A percentile compares a stretch with the other conserved stretches of the same genome.
Conservation (phyloP, 75 land plant species). For the Picea sitchensis region DNA sequence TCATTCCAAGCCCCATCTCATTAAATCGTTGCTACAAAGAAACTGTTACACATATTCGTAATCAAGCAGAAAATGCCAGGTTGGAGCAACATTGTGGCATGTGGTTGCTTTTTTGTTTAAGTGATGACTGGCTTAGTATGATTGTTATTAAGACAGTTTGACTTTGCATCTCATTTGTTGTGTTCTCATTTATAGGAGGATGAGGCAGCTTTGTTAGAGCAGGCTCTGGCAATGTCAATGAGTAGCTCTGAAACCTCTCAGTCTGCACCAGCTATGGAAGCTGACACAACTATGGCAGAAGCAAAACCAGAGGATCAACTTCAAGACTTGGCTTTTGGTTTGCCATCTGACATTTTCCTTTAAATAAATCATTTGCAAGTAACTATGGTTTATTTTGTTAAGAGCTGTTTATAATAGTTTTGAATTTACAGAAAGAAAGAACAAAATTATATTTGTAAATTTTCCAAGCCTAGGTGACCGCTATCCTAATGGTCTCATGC, state of each 20-base stretch:
- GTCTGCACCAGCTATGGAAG: neutral
- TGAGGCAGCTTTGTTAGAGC: slow-evolving; percentile 32
- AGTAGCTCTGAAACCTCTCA: slow-evolving; percentile 20
- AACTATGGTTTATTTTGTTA: neutral
- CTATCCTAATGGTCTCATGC: no score
- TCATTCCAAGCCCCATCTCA: no score
- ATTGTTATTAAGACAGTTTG: neutral
- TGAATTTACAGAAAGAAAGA: neutral
- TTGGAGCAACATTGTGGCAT: neutral
- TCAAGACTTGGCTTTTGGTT: slow-evolving; percentile 41
- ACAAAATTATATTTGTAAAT: no score
- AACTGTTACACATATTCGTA: no score
- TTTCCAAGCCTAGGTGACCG: no score
- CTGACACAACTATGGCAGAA: slow-evolving; percentile 32
- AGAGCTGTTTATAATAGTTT: neutral
- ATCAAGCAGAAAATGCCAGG: neutral
- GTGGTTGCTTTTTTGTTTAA: neutral
- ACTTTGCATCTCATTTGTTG: neutral
- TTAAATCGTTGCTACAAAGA: no score
- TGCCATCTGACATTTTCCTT: neutral
- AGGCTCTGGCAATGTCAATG: slow-evolving; percentile 51
- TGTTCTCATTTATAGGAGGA: slow-evolving; percentile 26
- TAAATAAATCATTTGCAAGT: neutral
- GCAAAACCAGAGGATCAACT: slow-evolving; percentile 23
- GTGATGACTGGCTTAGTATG: neutral